Conservation (phyloP, 768 basidiomycete genomes). For the Lentinus brumalis region DNA sequence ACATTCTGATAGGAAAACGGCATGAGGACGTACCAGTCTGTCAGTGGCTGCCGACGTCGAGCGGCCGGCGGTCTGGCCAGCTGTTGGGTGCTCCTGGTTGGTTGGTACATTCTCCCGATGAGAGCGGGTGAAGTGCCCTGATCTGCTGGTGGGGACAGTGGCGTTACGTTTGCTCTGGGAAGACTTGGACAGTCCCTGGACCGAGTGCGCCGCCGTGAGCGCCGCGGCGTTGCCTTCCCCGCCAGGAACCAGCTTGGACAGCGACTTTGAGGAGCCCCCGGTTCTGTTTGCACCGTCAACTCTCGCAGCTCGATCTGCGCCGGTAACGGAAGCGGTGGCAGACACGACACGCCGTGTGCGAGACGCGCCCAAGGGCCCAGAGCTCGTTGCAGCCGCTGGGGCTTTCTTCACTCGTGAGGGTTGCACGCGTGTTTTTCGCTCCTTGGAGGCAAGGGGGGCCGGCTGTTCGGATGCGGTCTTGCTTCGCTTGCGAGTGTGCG, state of each 20-base stretch:
- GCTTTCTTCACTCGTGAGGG: constrained; percentile 23
- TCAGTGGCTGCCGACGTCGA: constrained; percentile 2
- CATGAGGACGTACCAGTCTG: constrained; percentile 16
- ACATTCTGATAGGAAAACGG: constrained; percentile 6
- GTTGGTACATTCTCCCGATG: constrained; percentile 14
- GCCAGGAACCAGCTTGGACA: constrained; percentile 8
- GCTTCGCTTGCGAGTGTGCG: constrained; percentile 34
- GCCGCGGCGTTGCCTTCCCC: not conserved
- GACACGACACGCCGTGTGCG: constrained; percentile 15
- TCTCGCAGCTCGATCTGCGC: constrained; percentile 15
- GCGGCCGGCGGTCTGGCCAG: constrained; percentile 6
- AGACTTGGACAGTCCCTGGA: not conserved
- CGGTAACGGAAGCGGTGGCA: constrained; percentile 7
- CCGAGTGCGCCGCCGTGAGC: not conserved
- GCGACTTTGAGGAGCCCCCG: constrained; percentile 4
- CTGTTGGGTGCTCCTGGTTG: constrained; percentile 11
- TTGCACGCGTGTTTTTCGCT: constrained; percentile 14
- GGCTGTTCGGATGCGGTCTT: constrained; percentile 26
- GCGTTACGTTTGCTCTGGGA: not conserved
- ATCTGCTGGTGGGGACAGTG: constrained; percentile 15
- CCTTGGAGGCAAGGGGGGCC: constrained; percentile 12
- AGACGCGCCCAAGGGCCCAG: constrained; percentile 1
- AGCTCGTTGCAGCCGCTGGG: constrained; percentile 11
- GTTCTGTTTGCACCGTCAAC: constrained; percentile 5
- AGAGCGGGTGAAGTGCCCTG: constrained; percentile 17